These are phyloP conservation scores for Apiotrichum porosum DNA, from an alignment of 1,284 basidiomycete species.

Conservation along the genomic window DNA sequence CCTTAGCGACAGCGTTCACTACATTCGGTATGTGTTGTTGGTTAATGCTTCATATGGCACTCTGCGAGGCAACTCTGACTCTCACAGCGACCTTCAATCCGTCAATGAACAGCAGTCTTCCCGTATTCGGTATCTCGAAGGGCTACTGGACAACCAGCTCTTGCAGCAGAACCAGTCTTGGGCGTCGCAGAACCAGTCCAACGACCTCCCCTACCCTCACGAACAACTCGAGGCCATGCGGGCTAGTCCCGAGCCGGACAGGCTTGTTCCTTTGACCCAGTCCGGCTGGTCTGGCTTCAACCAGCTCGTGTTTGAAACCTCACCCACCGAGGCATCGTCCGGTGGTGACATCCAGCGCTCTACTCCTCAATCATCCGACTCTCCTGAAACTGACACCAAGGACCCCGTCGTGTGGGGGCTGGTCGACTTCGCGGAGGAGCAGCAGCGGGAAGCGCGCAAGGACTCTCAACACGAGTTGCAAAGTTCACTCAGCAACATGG, in stretches of 20 bases:
- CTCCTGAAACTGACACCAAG: slow-evolving; percentile 22
- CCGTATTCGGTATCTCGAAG: slow-evolving; percentile 38
- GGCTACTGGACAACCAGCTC: slow-evolving; percentile 18
- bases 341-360: slow-evolving; percentile 24
- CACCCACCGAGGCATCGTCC: slow-evolving; percentile 29
- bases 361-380: slow-evolving; percentile 15
- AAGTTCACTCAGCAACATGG: slow-evolving; percentile 31
- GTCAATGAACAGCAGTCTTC: slow-evolving; percentile 30
- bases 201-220: slow-evolving; percentile 6
- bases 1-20: slow-evolving; percentile 37
- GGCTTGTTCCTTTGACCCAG: slow-evolving; percentile 21
- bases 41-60: no score
- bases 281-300: slow-evolving; percentile 13
- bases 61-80: no score
- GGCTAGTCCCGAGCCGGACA: slow-evolving; percentile 35
- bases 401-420: slow-evolving; percentile 17
- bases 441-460: slow-evolving; percentile 10
- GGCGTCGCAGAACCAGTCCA: slow-evolving; percentile 3
- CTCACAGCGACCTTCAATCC: slow-evolving; percentile 30
- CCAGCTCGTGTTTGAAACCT: slow-evolving; percentile 32
- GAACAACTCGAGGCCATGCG: slow-evolving; percentile 32
- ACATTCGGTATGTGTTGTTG: slow-evolving; percentile 34
- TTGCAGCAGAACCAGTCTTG: slow-evolving; percentile 2
- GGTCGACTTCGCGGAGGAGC: slow-evolving; percentile 13
- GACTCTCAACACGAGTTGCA: slow-evolving; percentile 30